Base-by-base conservation (phyloP, 176 grass and related monocot genomes). In the Paspalum vaginatum region DNA sequence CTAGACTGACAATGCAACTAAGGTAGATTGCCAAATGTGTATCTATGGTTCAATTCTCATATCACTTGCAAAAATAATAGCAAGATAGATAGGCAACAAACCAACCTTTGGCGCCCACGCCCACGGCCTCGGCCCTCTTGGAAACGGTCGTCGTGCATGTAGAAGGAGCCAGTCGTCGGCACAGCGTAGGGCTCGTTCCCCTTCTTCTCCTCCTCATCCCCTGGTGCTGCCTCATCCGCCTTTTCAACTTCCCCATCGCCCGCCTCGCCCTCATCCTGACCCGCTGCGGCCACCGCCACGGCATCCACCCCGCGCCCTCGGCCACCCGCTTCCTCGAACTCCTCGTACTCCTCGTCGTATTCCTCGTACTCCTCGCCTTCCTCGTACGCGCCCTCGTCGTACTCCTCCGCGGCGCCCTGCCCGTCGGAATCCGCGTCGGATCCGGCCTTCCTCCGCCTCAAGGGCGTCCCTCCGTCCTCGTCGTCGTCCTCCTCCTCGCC, bases 61-160 rank as follows among this genome's bases (percentile, higher is more conserved):
- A 74, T 6, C 2, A 27, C n/a, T 37, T 8, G 42, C 4, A 16
- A 17, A 77, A 48, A 3, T 25, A 76, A 61, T 5, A 51, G 14
- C 3, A 50, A 44, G 37, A 60, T 21, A 44, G 37, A 60, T 21
- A 81, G 57, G 44, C 56, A 48, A 70, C 40, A 44, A 71, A 70
- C 6, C 17, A 15, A 99, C 96, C 96, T 99, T 81, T 88, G 90
- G 5, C 92, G 88, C 4, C 84, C 87, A 16, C 92, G 81, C 1
- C 83, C 89, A 15, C 92, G 78, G 17, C 83, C 85, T 20, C 83
- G 81, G 53, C 84, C 90, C 78, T 99, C 96, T 74, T 99, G 96
- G 79, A 95, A 95, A 14, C 96, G 92, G 75, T 99, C 96, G 52
- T 99, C 96, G 84, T 99, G 96, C 96, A 99, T 99, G 90, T 99